These are phyloP conservation scores for Teunomyces aglyptinius DNA, from an alignment of 805 yeast genomes.

Conservation along the genomic window DNA sequence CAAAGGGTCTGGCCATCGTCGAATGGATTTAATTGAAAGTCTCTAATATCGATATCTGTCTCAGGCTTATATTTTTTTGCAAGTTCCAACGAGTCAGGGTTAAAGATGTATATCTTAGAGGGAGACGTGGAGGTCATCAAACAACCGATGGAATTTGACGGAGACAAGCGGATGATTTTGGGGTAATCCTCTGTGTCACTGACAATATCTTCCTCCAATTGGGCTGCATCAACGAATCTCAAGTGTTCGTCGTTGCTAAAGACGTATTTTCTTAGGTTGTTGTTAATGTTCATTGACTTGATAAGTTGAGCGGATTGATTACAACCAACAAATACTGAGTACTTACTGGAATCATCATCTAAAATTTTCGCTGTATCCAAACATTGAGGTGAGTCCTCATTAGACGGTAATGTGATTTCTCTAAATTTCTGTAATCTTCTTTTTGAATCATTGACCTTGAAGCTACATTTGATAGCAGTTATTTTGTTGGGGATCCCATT, in stretches of 20 bases:
- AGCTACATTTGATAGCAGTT: slow-evolving; percentile 60
- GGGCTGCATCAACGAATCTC: slow-evolving; percentile 58
- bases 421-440: slow-evolving; percentile 54
- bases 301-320: slow-evolving; percentile 65
- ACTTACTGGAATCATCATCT: slow-evolving; percentile 31
- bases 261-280: slow-evolving; percentile 67
- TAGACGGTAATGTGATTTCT: slow-evolving; percentile 56
- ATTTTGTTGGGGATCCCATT: slow-evolving; percentile 86
- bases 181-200: slow-evolving; percentile 53
- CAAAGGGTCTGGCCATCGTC: slow-evolving; percentile 61
- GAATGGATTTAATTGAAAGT: slow-evolving; percentile 59
- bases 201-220: slow-evolving; percentile 47
- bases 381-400: slow-evolving; percentile 88
- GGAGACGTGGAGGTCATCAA: slow-evolving; percentile 68
- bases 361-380: slow-evolving; percentile 49
- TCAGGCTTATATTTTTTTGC: slow-evolving; percentile 52
- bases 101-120: slow-evolving; percentile 59
- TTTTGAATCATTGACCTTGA: slow-evolving; percentile 43
- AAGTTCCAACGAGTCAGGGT: slow-evolving; percentile 52
- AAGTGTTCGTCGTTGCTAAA: slow-evolving; percentile 57
- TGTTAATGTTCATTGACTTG: slow-evolving; percentile 56
- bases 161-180: slow-evolving; percentile 57
- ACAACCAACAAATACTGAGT: slow-evolving; percentile 66
- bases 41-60: slow-evolving; percentile 54
- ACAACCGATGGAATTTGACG: slow-evolving; percentile 62